Evolutionary conservation across 2,329 filamentous ascomycete genomes (phyloP).

Genomic region (Aspergillus pseudotamarii): DNA sequence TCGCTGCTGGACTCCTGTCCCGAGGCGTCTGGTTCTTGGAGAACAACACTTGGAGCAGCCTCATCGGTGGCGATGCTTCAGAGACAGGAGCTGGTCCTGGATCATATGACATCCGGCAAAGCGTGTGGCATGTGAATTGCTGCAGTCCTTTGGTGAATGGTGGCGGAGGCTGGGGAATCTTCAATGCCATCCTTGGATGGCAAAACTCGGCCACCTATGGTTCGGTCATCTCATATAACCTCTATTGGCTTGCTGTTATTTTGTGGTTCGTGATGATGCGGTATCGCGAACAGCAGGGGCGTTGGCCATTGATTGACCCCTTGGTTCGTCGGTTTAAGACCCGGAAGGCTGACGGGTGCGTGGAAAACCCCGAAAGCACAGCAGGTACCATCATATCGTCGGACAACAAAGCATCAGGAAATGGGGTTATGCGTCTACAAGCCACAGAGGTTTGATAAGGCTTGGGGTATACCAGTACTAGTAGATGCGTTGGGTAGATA

Average conservation of each 20-base stretch:
- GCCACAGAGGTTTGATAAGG: slow-evolving; percentile 2
- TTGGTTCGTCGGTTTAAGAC: neutral
- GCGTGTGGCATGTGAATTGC: slow-evolving; percentile 84
- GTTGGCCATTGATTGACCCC: slow-evolving; percentile 1
- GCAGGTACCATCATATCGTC: neutral
- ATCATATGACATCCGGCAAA: slow-evolving; percentile 76
- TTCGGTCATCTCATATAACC: slow-evolving; percentile 81
- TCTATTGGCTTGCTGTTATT: slow-evolving; percentile 81
- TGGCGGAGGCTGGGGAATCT: slow-evolving; percentile 80
- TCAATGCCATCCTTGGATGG: slow-evolving; percentile 87
- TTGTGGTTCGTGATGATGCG: slow-evolving; percentile 65
- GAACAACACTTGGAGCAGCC: slow-evolving; percentile 66
- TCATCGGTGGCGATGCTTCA: slow-evolving; percentile 58
- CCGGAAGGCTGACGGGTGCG: neutral
- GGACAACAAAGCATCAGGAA: neutral
- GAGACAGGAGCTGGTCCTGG: slow-evolving; percentile 70
- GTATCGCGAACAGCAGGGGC: slow-evolving; percentile 63
- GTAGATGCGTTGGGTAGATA: neutral
- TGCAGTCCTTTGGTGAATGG: slow-evolving; percentile 74
- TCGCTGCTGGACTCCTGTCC: slow-evolving; percentile 80
- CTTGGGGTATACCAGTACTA: neutral
- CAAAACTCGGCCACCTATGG: slow-evolving; percentile 86
- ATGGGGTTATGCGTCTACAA: slow-evolving; percentile 2
- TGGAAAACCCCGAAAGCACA: neutral
- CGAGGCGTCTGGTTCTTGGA: slow-evolving; percentile 75